Conservation (phyloP, 768 basidiomycete genomes). For the Rhizopogon salebrosus region DNA sequence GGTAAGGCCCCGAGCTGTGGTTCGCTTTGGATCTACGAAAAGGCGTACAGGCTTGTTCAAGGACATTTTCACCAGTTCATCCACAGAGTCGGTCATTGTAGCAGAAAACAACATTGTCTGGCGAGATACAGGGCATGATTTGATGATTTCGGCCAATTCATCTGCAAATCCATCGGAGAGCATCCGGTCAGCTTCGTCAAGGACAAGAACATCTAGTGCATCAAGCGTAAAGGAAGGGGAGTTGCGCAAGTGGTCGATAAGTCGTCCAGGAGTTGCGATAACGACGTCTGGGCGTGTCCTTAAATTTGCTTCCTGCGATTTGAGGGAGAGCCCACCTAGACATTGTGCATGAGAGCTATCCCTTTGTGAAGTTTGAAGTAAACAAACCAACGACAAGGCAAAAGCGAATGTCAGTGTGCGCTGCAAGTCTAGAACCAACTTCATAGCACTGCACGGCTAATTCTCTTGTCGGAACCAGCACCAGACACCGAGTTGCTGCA, state of each 20-base stretch:
- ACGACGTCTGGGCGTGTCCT: constrained; percentile 88
- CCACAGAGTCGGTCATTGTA: constrained; percentile 96
- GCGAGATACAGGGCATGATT: constrained; percentile 77
- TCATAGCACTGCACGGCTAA: constrained; percentile 94
- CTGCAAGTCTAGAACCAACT: constrained; percentile 79
- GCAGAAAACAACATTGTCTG: constrained; percentile 99
- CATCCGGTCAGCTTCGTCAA: constrained; percentile 99
- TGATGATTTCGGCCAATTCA: constrained; percentile 91
- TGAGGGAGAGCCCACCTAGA: constrained; percentile 86
- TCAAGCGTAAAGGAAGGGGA: constrained; percentile 91
- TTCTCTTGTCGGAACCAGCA: constrained; percentile 93
- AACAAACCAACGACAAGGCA: constrained; percentile 82
- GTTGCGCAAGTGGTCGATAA: constrained; percentile 97
- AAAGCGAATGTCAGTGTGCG: constrained; percentile 85
- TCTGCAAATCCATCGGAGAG: constrained; percentile 93
- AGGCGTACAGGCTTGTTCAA: constrained; percentile 89
- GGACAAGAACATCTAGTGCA: constrained; percentile 85
- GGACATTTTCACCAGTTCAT: constrained; percentile 89
- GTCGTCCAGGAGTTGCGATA: constrained; percentile 94
- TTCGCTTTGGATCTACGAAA: constrained; percentile 92
- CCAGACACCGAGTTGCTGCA: constrained; percentile 82
- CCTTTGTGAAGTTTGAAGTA: neutral
- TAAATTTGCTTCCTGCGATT: constrained; percentile 83
- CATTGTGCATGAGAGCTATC: constrained; percentile 8
- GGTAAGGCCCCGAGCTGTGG: constrained; percentile 76